Percentiles rank a stretch among this genome's conserved stretches.
Evolutionary conservation across 306 rosid species (phyloP).

Genomic region (Mimosa pudica): DNA sequence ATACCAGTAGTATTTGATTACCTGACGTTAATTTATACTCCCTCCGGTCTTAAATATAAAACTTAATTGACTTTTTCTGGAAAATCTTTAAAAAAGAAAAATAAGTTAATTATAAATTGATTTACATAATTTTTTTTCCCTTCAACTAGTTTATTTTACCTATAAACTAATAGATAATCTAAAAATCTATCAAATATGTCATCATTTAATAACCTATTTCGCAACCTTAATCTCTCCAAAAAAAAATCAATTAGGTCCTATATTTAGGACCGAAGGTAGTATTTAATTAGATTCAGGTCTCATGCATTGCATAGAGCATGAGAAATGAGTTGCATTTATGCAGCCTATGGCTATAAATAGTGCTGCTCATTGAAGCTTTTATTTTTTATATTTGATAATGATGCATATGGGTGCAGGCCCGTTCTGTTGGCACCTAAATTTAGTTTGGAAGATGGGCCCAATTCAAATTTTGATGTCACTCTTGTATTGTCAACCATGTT

Average conservation of each 20-base stretch:
- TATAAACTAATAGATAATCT: no score
- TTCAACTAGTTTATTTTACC: no score
- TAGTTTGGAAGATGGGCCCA: conserved; percentile 76
- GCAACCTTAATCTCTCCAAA: no score
- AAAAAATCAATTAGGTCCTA: no score
- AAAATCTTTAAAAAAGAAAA: no score
- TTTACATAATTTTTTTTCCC: no score
- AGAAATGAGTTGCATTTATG: background rate
- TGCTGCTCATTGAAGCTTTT: background rate
- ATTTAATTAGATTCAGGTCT: background rate
- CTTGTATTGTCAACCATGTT: conserved; percentile 97
- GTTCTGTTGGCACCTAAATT: conserved; percentile 90
- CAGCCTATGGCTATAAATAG: background rate
- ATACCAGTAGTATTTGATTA: conserved; percentile 11
- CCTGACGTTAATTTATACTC: conserved; percentile 20
- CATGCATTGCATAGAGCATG: background rate
- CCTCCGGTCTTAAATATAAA: no score
- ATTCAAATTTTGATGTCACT: conserved; percentile 85
- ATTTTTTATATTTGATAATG: background rate
- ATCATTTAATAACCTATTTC: no score
- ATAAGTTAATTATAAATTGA: no score
- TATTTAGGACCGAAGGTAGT: no score
- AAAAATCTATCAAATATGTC: no score
- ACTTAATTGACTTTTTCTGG: no score
- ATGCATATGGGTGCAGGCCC: conserved; percentile 62